Evolutionary conservation across 306 rosid genomes (phyloP).

Genomic region (Begonia loranthoides): DNA sequence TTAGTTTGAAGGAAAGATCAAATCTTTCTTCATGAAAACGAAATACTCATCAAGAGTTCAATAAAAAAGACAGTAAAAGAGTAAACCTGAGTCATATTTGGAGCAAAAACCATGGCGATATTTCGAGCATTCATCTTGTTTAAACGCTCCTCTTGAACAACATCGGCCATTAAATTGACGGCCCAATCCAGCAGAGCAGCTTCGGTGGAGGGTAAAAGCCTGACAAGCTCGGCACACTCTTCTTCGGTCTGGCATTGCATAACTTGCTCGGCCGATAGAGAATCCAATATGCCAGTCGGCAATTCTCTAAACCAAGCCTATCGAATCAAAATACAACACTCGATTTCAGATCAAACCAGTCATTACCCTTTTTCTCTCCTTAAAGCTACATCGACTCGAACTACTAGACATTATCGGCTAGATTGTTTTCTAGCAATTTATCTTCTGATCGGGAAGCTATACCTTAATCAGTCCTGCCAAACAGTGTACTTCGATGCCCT

Average conservation of each 20-base stretch:
- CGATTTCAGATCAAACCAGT: too few species aligned
- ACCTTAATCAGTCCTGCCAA: constrained; percentile 93
- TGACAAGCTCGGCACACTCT: constrained; percentile 49
- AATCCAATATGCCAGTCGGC: constrained; percentile 62
- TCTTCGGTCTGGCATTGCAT: constrained; percentile 72
- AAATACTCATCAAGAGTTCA: too few species aligned
- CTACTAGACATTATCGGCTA: too few species aligned
- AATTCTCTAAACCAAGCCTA: constrained; percentile 96
- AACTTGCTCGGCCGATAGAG: constrained; percentile 58
- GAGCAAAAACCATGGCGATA: constrained; percentile 92
- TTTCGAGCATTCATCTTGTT: constrained; percentile 90
- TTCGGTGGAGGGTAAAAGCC: constrained; percentile 57
- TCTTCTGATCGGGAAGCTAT: background rate
- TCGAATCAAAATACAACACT: background rate
- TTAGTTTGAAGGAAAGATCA: too few species aligned
- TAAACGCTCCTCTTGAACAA: constrained; percentile 55
- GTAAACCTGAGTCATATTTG: constrained; percentile 82
- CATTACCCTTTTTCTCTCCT: too few species aligned
- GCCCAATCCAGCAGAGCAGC: constrained; percentile 81
- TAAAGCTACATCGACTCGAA: too few species aligned
- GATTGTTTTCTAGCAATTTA: too few species aligned
- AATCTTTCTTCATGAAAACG: too few species aligned
- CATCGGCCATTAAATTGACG: constrained; percentile 88
- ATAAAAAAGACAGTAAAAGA: too few species aligned
- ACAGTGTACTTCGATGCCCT: constrained; percentile 70